phyloP scores from a whole-genome alignment of 2,329 filamentous ascomycete species.

The Colletotrichum falcatum region DNA sequence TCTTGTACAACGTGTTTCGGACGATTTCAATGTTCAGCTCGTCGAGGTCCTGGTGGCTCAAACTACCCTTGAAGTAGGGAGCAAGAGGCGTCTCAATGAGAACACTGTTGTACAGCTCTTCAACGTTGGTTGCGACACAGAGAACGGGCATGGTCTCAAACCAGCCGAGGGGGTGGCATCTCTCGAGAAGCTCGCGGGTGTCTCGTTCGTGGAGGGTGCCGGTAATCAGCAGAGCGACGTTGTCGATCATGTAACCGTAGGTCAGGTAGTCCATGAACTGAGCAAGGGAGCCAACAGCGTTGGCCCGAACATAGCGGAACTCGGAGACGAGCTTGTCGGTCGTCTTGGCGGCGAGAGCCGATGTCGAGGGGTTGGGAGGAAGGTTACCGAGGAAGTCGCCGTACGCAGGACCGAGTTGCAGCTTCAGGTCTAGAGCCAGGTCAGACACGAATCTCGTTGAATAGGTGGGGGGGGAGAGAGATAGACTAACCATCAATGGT shows the following conservation, averaged over 20 bases:
- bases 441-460: constrained; percentile 36
- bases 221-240: constrained; percentile 96
- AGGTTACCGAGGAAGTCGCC: constrained; percentile 96
- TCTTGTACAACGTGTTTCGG: constrained; percentile 98
- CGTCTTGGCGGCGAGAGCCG: constrained; percentile 91
- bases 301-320: constrained; percentile 95
- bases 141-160: constrained; percentile 99
- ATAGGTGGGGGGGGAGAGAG: neutral
- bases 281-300: constrained; percentile 89
- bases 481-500: constrained; percentile 84
- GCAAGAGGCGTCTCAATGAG: constrained; percentile 96
- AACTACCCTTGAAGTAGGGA: constrained; percentile 95
- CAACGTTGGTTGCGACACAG: constrained; percentile 97
- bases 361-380: constrained; percentile 96
- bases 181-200: constrained; percentile 92
- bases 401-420: constrained; percentile 95
- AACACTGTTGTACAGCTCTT: constrained; percentile 98
- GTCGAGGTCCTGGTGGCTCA: constrained; percentile 96
- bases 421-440: constrained; percentile 82
- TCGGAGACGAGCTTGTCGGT: constrained; percentile 98
- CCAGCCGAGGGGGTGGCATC: constrained; percentile 97
- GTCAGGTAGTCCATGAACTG: constrained; percentile 99
- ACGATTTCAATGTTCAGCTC: constrained; percentile 99
- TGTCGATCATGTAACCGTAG: constrained; percentile 99
- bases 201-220: constrained; percentile 97